Conservation (phyloP, 176 grass and related monocot genomes). For the Lolium rigidum region DNA sequence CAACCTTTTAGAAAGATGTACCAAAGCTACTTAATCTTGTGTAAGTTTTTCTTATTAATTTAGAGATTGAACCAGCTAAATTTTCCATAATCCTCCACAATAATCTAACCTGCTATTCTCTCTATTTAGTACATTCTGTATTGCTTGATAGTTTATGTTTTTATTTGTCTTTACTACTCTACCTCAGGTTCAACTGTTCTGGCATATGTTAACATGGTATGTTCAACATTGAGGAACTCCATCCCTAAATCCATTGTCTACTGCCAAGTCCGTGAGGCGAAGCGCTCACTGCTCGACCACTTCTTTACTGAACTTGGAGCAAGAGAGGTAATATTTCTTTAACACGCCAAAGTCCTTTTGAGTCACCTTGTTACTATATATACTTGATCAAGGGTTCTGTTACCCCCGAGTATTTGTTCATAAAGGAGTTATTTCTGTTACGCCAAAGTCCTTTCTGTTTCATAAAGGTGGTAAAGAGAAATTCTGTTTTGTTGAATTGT, state of each 20-base stretch:
- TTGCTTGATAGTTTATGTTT: neutral
- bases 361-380: neutral
- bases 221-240: constrained; percentile 83
- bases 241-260: constrained; percentile 97
- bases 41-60: neutral
- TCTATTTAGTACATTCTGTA: neutral
- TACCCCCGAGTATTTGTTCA: neutral
- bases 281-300: constrained; percentile 96
- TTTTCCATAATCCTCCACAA: neutral
- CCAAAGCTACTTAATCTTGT: neutral
- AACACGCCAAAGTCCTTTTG: neutral
- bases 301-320: constrained; percentile 97
- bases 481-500: neutral
- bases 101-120: neutral
- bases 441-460: no score
- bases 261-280: constrained; percentile 97
- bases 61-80: neutral
- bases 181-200: constrained; percentile 86
- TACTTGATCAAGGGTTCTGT: neutral
- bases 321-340: constrained; percentile 68
- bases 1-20: neutral
- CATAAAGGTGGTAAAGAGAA: neutral
- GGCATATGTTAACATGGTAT: constrained; percentile 93
- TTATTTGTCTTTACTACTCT: constrained; percentile 21
- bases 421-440: neutral